A percentile compares a stretch with the other conserved stretches of the same genome.
These are phyloP conservation scores for Sporormia fimetaria DNA, from an alignment of 495 filamentous ascomycete species.

Conservation along the genomic window DNA sequence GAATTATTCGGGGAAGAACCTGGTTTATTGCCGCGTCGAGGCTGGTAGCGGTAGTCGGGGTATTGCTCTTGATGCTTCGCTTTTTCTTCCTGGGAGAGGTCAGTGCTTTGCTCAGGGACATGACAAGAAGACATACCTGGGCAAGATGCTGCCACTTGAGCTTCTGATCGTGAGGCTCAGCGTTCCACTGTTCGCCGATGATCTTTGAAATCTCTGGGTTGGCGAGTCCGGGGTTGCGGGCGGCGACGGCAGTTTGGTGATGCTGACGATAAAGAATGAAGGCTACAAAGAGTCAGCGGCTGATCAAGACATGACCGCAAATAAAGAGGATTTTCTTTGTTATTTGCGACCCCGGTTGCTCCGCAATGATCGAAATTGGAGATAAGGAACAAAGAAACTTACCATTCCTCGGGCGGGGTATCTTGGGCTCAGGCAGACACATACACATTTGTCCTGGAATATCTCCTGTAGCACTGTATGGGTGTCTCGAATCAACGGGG, in stretches of 20 bases:
- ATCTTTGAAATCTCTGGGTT: conserved; percentile 99
- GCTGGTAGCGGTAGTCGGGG: conserved; percentile 89
- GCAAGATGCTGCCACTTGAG: conserved; percentile 81
- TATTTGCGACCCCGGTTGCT: background rate
- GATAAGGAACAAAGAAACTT: conserved; percentile 36
- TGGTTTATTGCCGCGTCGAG: conserved; percentile 52
- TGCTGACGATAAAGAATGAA: conserved; percentile 97
- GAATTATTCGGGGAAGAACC: conserved; percentile 14
- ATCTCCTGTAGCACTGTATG: conserved; percentile 15
- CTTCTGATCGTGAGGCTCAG: conserved; percentile 62
- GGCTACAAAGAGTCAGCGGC: conserved; percentile 43
- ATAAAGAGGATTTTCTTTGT: conserved; percentile 25
- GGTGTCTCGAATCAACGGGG: conserved; percentile 24
- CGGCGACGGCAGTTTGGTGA: conserved; percentile 70
- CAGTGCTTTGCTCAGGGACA: conserved; percentile 10
- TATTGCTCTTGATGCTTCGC: conserved; percentile 79
- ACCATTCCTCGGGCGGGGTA: conserved; percentile 93
- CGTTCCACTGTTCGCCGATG: conserved; percentile 85
- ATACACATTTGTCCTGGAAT: conserved; percentile 57
- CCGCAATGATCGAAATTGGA: conserved; percentile 3
- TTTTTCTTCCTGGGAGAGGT: conserved; percentile 65
- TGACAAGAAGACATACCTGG: conserved; percentile 43
- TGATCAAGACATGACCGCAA: conserved; percentile 12
- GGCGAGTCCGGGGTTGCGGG: conserved; percentile 73
- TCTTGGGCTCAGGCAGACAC: conserved; percentile 86